Percentiles rank a stretch among this genome's conserved stretches.
Evolutionary conservation across 495 filamentous ascomycete genomes (phyloP).

Genomic region (Hyaloscypha bicolor): DNA sequence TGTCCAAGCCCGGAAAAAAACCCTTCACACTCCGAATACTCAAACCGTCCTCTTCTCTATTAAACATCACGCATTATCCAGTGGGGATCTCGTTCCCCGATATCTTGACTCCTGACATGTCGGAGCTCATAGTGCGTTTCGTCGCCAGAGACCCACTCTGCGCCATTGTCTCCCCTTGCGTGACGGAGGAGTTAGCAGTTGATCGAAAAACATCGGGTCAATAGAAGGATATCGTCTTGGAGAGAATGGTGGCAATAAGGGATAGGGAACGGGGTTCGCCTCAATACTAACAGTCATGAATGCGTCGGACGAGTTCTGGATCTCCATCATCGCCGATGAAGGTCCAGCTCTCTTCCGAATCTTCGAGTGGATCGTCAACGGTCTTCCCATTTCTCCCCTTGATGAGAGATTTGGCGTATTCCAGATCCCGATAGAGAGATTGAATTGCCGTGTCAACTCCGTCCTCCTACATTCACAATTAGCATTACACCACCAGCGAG

Average conservation of each 20-base stretch:
- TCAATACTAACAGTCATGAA: slow-evolving; percentile 19
- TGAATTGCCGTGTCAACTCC: slow-evolving; percentile 89
- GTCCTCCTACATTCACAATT: slow-evolving; percentile 64
- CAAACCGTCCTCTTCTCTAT: background rate
- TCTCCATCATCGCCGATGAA: slow-evolving; percentile 67
- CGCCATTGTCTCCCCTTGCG: slow-evolving; percentile 12
- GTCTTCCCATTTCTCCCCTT: slow-evolving; percentile 56
- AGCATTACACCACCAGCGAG: slow-evolving; percentile 11
- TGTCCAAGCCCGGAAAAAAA: background rate
- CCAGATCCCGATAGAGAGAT: slow-evolving; percentile 90
- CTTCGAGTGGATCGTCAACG: slow-evolving; percentile 50
- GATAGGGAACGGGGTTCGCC: background rate
- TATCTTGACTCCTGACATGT: slow-evolving; percentile 11
- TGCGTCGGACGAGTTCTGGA: slow-evolving; percentile 26
- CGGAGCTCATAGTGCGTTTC: background rate
- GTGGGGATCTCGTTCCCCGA: background rate
- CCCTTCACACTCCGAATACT: slow-evolving; percentile 6
- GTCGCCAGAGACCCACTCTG: slow-evolving; percentile 6
- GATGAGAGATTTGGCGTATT: slow-evolving; percentile 90
- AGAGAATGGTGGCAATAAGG: background rate
- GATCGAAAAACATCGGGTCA: background rate
- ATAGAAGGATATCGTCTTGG: background rate
- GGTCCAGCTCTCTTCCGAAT: slow-evolving; percentile 73
- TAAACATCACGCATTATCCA: background rate
- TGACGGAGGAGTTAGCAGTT: slow-evolving; percentile 2